Conservation (phyloP, 352 stramenopile genomes). For the Globisporangium yorkense region DNA sequence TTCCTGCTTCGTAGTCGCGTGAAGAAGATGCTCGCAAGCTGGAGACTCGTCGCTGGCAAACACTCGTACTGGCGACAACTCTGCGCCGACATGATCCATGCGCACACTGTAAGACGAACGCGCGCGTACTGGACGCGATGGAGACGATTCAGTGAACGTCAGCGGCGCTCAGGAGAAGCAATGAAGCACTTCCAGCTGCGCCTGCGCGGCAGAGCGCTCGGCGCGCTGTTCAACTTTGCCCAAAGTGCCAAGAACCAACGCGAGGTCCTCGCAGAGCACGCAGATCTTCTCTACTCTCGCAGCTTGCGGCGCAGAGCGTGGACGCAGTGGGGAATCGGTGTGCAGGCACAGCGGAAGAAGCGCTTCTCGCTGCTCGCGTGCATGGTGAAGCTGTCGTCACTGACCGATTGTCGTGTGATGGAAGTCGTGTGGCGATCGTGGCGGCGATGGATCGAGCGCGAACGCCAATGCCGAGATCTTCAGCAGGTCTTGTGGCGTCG, state of each 20-base stretch:
- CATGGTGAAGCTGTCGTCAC: slow-evolving; percentile 38
- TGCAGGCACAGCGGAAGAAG: slow-evolving; percentile 25
- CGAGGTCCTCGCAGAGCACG: slow-evolving; percentile 10
- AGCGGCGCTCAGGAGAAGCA: slow-evolving; percentile 3
- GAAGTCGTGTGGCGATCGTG: slow-evolving; percentile 20
- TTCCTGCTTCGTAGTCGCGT: slow-evolving; percentile 15
- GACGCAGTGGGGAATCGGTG: slow-evolving; percentile 12
- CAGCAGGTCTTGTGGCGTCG: slow-evolving; percentile 6
- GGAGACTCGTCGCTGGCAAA: slow-evolving; percentile 16
- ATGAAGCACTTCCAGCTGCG: slow-evolving; percentile 3
- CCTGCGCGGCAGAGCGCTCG: slow-evolving; percentile 1
- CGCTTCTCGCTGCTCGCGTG: slow-evolving; percentile 43
- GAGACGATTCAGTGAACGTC: slow-evolving; percentile 13
- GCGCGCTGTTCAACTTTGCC: background rate
- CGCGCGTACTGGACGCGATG: slow-evolving; percentile 17
- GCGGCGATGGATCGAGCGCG: slow-evolving; percentile 8
- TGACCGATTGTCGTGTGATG: slow-evolving; percentile 11
- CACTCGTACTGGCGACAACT: slow-evolving; percentile 23
- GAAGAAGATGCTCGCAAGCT: slow-evolving; percentile 24
- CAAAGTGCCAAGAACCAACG: slow-evolving; percentile 1
- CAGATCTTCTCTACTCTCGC: slow-evolving; percentile 3
- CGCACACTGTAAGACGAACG: slow-evolving; percentile 4
- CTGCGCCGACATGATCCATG: slow-evolving; percentile 8
- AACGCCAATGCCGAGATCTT: slow-evolving; percentile 7
- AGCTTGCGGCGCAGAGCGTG: slow-evolving; percentile 9